A percentile compares a stretch with the other conserved stretches of the same genome.
phyloP scores from a whole-genome alignment of 106 monocot species.

The Dioscorea dumetorum region DNA sequence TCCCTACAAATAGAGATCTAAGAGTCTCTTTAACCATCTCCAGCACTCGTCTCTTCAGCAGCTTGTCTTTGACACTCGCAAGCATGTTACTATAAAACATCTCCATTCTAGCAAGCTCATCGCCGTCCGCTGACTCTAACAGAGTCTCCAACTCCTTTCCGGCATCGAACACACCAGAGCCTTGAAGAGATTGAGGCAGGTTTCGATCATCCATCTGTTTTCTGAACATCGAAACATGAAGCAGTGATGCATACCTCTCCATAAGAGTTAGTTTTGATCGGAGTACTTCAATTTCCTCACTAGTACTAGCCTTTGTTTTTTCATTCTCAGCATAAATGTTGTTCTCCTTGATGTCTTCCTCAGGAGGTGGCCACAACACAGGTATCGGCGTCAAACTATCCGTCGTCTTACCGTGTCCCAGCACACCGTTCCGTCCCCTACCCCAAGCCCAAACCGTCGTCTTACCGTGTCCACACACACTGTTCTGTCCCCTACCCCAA shows the following conservation, averaged over 20 bases:
- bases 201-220: slow-evolving; percentile 43
- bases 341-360: slow-evolving; percentile 12
- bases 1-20: slow-evolving; percentile 30
- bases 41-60: slow-evolving; percentile 54
- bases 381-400: slow-evolving; percentile 56
- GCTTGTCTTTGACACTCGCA: slow-evolving; percentile 53
- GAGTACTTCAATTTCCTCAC: slow-evolving; percentile 24
- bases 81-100: slow-evolving; percentile 62
- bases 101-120: slow-evolving; percentile 56
- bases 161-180: slow-evolving; percentile 53
- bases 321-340: too few species aligned
- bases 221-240: slow-evolving; percentile 67
- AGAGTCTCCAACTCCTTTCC: slow-evolving; percentile 53
- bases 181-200: slow-evolving; percentile 28
- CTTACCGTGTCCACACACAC: slow-evolving; percentile 52
- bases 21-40: slow-evolving; percentile 55
- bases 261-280: slow-evolving; percentile 34
- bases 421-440: slow-evolving; percentile 64
- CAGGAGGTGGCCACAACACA: slow-evolving; percentile 51
- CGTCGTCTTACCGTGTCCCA: slow-evolving; percentile 38
- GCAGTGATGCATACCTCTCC: slow-evolving; percentile 59
- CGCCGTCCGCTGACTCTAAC: slow-evolving; percentile 45
- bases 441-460: slow-evolving; percentile 76
- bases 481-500: too few species aligned
- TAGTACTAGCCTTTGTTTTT: slow-evolving; percentile 3